Evolutionary conservation across 1,284 basidiomycete species (phyloP).

Genomic region (Marasmius fiardii): DNA sequence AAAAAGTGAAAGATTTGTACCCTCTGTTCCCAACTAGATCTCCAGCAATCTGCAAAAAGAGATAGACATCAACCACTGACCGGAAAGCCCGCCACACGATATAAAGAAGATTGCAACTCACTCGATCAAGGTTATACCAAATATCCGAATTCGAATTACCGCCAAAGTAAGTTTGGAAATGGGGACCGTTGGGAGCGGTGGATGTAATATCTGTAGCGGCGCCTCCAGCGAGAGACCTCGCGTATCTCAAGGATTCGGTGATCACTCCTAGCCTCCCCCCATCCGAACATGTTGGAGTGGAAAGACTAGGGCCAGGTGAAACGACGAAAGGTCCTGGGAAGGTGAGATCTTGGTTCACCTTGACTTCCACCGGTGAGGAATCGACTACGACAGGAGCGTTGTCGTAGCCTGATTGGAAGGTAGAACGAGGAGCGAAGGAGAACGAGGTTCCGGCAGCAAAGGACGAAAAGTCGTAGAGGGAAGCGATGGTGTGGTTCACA

Average conservation of each 20-base stretch:
- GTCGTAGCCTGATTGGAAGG: slow-evolving; percentile 11
- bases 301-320: slow-evolving; percentile 1
- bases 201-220: slow-evolving; percentile 13
- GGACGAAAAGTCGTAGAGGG: slow-evolving; percentile 17
- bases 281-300: slow-evolving; percentile 14
- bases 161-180: slow-evolving; percentile 14
- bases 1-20: not conserved
- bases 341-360: slow-evolving; percentile 10
- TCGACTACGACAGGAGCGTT: slow-evolving; percentile 7
- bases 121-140: slow-evolving; percentile 14
- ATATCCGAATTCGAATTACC: slow-evolving; percentile 15
- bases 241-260: slow-evolving; percentile 9
- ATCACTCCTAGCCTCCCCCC: slow-evolving; percentile 6
- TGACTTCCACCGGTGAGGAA: slow-evolving; percentile 10
- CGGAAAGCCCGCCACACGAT: not conserved
- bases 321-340: slow-evolving; percentile 12
- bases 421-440: not conserved
- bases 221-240: slow-evolving; percentile 15
- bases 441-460: slow-evolving; percentile 15
- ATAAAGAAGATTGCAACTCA: not conserved
- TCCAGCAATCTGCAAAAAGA: slow-evolving; percentile 8
- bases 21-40: slow-evolving; percentile 6
- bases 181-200: slow-evolving; percentile 10
- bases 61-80: too few relatives aligned
- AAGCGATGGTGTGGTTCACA: slow-evolving; percentile 16